Evolutionary conservation across 2,329 filamentous ascomycete genomes (phyloP).

Genomic region (Huntiella moniliformis): DNA sequence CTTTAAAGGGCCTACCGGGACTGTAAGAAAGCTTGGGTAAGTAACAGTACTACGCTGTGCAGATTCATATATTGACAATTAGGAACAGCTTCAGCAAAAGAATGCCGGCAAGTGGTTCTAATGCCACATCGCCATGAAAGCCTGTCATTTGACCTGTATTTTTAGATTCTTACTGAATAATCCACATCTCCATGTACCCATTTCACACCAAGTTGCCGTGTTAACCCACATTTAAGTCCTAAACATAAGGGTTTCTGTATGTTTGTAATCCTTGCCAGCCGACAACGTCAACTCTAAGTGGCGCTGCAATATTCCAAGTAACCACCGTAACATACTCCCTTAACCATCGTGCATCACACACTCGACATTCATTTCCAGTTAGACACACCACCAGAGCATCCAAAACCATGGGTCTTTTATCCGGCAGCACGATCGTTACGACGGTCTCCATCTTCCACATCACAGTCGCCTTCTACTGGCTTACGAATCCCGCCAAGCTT

Average conservation of each 20-base stretch:
- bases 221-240: too few relatives aligned
- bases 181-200: neutral
- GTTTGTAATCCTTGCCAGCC: too few relatives aligned
- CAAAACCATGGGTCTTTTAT: slow-evolving; percentile 56
- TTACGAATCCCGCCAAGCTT: slow-evolving; percentile 51
- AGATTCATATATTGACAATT: neutral
- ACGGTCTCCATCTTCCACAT: slow-evolving; percentile 70
- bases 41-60: slow-evolving; percentile 12
- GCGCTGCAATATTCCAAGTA: too few relatives aligned
- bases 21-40: slow-evolving; percentile 88
- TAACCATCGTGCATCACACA: too few relatives aligned
- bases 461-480: slow-evolving; percentile 66
- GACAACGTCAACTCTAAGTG: too few relatives aligned
- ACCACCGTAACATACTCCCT: too few relatives aligned
- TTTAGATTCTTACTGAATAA: neutral
- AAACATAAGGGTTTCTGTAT: too few relatives aligned
- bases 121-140: neutral
- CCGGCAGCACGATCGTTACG: slow-evolving; percentile 62
- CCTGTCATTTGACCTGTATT: neutral
- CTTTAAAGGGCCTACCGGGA: slow-evolving; percentile 63
- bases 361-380: too few relatives aligned
- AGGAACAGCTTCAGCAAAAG: slow-evolving; percentile 8
- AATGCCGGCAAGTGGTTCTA: slow-evolving; percentile 8
- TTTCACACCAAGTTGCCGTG: too few relatives aligned
- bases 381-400: too few relatives aligned